These are phyloP conservation scores for Hyphopichia burtonii DNA, from an alignment of 1,139 yeast genomes.

Conservation along the genomic window DNA sequence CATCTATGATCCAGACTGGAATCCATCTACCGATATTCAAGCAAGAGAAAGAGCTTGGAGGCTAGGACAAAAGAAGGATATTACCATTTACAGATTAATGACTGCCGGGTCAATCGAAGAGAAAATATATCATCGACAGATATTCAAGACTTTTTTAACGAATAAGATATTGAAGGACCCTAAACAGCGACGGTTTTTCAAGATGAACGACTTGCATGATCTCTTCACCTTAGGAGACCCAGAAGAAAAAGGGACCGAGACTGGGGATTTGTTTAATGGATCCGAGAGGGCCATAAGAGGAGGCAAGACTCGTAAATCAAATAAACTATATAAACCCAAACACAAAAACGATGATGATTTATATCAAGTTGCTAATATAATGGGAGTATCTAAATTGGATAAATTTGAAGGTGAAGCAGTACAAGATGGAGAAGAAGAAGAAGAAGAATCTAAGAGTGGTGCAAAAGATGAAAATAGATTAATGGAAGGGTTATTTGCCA, in stretches of 20 bases:
- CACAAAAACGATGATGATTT: constrained; percentile 54
- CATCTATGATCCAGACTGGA: constrained; percentile 97
- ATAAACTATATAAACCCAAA: constrained; percentile 21
- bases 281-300: constrained; percentile 42
- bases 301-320: constrained; percentile 22
- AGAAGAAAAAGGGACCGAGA: constrained; percentile 64
- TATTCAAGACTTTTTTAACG: constrained; percentile 89
- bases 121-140: constrained; percentile 93
- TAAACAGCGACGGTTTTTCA: constrained; percentile 88
- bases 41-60: constrained; percentile 98
- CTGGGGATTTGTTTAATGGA: constrained; percentile 62
- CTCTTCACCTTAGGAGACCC: constrained; percentile 80
- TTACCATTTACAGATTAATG: constrained; percentile 88
- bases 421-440: constrained; percentile 21
- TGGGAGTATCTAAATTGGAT: constrained; percentile 56
- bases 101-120: constrained; percentile 96
- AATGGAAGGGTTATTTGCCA: constrained; percentile 73
- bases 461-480: constrained; percentile 53
- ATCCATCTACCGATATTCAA: constrained; percentile 95
- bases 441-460: constrained; percentile 32
- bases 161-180: constrained; percentile 95
- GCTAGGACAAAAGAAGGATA: constrained; percentile 90
- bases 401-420: constrained; percentile 47
- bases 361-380: constrained; percentile 48
- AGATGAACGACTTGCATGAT: constrained; percentile 88